Evolutionary conservation across 495 filamentous ascomycete genomes (phyloP).

Genomic region (Pseudevernia furfuracea): DNA sequence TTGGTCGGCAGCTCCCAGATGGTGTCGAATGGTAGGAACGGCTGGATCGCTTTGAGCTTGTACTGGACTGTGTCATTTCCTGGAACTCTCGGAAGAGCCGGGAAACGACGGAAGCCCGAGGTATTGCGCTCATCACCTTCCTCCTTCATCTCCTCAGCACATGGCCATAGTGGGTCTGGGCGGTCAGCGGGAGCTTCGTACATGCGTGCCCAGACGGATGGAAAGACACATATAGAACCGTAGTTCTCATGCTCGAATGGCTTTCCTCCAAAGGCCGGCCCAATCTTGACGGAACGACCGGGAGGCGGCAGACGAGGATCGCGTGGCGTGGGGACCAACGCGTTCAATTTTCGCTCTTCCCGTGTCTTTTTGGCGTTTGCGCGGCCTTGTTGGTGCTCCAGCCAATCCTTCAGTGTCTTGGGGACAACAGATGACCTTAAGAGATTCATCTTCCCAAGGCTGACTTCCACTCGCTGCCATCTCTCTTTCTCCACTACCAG

Average conservation of each 20-base stretch:
- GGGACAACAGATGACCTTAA: constrained; percentile 26
- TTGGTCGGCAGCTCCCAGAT: constrained; percentile 18
- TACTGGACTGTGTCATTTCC: constrained; percentile 31
- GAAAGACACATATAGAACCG: constrained; percentile 18
- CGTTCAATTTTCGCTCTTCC: constrained; percentile 1
- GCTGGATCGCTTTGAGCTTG: constrained; percentile 21
- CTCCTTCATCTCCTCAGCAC: constrained; percentile 28
- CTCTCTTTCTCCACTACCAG: constrained; percentile 21
- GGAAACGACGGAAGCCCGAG: constrained; percentile 28
- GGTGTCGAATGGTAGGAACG: constrained; percentile 16
- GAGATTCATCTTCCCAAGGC: constrained; percentile 21
- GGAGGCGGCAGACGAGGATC: constrained; percentile 4
- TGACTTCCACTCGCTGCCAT: constrained; percentile 21
- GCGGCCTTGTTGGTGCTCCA: constrained; percentile 20
- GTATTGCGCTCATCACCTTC: constrained; percentile 31
- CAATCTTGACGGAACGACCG: constrained; percentile 7
- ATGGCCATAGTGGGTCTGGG: constrained; percentile 28
- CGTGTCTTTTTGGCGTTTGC: constrained; percentile 6
- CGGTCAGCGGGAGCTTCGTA: constrained; percentile 13
- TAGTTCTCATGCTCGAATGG: constrained; percentile 22
- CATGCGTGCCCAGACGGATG: constrained; percentile 27
- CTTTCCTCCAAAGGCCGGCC: constrained; percentile 19
- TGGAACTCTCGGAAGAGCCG: constrained; percentile 28
- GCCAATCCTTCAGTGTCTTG: constrained; percentile 22
- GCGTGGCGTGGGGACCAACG: background rate